phyloP scores from a whole-genome alignment of 306 rosid genomes.

The Quercus gilva region DNA sequence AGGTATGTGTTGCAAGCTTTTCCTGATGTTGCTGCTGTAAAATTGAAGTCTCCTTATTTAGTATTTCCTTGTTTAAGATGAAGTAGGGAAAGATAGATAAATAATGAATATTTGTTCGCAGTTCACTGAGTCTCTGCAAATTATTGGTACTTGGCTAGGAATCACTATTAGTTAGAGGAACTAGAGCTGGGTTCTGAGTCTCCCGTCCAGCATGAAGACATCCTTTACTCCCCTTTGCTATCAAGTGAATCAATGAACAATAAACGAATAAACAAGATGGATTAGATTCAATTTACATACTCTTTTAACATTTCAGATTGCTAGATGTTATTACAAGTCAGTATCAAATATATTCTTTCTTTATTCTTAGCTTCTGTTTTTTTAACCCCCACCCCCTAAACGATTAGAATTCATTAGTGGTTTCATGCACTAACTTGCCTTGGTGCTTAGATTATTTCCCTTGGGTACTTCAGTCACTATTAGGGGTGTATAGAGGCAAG shows the following conservation, averaged over 20 bases:
- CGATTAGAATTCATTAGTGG: neutral
- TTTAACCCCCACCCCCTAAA: neutral
- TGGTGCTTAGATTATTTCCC: neutral
- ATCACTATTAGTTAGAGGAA: neutral
- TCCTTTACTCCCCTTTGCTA: neutral
- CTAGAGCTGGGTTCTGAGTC: neutral
- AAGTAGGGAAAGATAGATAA: neutral
- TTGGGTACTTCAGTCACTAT: no score
- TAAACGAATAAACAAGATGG: neutral
- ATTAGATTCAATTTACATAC: neutral
- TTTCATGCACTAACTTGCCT: neutral
- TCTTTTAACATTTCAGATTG: neutral
- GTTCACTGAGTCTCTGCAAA: neutral
- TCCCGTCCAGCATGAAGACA: neutral
- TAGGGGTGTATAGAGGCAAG: neutral
- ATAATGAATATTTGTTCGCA: neutral
- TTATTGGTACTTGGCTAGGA: neutral
- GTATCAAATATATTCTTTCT: neutral
- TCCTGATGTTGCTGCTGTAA: conserved; percentile 1
- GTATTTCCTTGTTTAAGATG: neutral
- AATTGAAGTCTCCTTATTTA: neutral
- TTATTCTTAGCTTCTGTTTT: neutral
- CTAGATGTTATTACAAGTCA: neutral
- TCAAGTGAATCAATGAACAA: neutral
- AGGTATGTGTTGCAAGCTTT: conserved; percentile 47